phyloP scores from a whole-genome alignment of 2,329 filamentous ascomycete species.

The Xylaria sp. region DNA sequence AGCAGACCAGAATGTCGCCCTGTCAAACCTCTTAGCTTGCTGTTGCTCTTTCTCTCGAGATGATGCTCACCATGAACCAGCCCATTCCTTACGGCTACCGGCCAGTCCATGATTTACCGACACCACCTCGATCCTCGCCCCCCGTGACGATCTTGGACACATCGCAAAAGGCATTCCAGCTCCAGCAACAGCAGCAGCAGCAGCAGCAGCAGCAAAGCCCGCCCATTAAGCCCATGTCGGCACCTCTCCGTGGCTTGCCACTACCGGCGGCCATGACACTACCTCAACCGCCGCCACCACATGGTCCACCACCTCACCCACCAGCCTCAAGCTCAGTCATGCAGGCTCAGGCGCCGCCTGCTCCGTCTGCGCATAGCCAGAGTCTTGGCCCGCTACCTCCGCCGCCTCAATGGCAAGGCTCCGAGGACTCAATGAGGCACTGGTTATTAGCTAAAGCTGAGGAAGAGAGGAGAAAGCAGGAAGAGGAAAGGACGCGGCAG shows the following conservation, averaged over 20 bases:
- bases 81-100: constrained; percentile 68
- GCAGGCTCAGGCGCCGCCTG: constrained; percentile 49
- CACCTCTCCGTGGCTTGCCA: constrained; percentile 75
- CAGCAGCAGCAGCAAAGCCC: constrained; percentile 60
- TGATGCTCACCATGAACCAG: constrained; percentile 72
- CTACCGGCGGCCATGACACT: constrained; percentile 74
- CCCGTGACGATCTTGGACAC: constrained; percentile 63
- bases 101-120: constrained; percentile 71
- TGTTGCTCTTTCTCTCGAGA: constrained; percentile 49
- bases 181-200: constrained; percentile 54
- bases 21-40: constrained; percentile 43
- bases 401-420: constrained; percentile 73
- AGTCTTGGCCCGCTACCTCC: constrained; percentile 68
- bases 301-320: constrained; percentile 46
- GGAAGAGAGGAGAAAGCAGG: constrained; percentile 77
- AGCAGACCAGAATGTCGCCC: constrained; percentile 42
- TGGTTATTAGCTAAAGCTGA: constrained; percentile 79
- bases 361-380: constrained; percentile 54
- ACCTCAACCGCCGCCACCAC: constrained; percentile 55
- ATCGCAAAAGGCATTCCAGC: constrained; percentile 55
- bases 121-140: constrained; percentile 68
- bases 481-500: constrained; percentile 75
- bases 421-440: constrained; percentile 76
- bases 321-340: constrained; percentile 46
- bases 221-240: constrained; percentile 71